Percentiles rank a stretch among this genome's conserved stretches.
phyloP scores from a whole-genome alignment of 2,329 filamentous ascomycete species.

The Cordyceps sp. region DNA sequence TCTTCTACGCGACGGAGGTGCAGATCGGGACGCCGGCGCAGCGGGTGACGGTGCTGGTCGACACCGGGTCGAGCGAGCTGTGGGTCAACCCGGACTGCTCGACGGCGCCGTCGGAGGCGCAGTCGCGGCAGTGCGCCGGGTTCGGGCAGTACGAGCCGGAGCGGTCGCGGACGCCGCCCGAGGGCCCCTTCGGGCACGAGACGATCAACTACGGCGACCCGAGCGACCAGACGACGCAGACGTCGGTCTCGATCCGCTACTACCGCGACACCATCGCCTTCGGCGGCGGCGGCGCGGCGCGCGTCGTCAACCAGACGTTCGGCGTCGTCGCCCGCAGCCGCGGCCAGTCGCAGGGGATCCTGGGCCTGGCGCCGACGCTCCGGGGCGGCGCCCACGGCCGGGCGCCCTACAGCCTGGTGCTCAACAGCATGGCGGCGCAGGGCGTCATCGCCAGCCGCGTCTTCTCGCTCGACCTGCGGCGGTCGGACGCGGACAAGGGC shows the following conservation, averaged over 20 bases:
- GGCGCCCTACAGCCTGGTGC: constrained; percentile 33
- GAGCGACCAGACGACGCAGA: constrained; percentile 17
- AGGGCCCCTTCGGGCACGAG: constrained; percentile 18
- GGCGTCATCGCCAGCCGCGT: constrained; percentile 30
- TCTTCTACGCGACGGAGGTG: constrained; percentile 22
- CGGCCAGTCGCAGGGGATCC: constrained; percentile 33
- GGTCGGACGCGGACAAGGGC: constrained; percentile 23
- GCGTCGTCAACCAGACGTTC: constrained; percentile 29
- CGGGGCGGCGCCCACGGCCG: constrained; percentile 18
- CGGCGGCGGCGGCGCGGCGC: constrained; percentile 21
- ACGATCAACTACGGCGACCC: constrained; percentile 23
- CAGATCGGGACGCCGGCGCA: constrained; percentile 25
- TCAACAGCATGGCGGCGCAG: constrained; percentile 29
- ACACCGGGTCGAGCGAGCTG: constrained; percentile 36
- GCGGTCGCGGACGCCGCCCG: constrained; percentile 20
- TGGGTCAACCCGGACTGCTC: constrained; percentile 36
- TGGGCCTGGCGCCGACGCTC: constrained; percentile 29
- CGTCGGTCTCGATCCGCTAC: constrained; percentile 24
- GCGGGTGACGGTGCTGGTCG: constrained; percentile 27
- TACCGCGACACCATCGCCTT: constrained; percentile 28
- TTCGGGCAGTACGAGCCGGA: constrained; percentile 27
- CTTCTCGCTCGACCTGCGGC: constrained; percentile 33
- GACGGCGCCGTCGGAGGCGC: constrained; percentile 16
- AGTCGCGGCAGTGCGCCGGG: constrained; percentile 18
- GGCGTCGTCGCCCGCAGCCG: constrained; percentile 27